Evolutionary conservation across 23 red algal genomes (phyloP).

Genomic region (Gracilariopsis chorda): DNA sequence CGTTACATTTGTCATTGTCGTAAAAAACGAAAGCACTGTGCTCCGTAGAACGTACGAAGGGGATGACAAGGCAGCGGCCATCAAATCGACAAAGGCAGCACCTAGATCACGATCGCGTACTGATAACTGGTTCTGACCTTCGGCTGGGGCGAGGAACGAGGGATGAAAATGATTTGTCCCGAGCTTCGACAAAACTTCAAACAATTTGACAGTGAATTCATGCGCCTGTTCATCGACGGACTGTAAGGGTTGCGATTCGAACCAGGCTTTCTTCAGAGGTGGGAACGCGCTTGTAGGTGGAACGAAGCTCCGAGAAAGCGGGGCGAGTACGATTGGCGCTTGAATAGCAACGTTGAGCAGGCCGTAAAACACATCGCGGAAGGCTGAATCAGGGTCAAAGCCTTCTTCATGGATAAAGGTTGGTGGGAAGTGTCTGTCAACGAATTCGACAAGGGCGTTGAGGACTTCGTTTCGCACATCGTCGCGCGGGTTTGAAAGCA

Average conservation of each 20-base stretch:
- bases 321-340: neutral
- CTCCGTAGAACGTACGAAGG: slow-evolving; percentile 29
- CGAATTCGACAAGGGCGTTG: neutral
- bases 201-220: slow-evolving; percentile 47
- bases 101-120: neutral
- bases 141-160: neutral
- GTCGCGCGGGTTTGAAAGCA: neutral
- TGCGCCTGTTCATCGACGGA: slow-evolving; percentile 7
- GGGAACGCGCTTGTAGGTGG: slow-evolving; percentile 17
- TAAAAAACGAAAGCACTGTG: slow-evolving; percentile 35
- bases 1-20: neutral
- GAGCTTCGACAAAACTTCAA: slow-evolving; percentile 37
- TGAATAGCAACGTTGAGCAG: neutral
- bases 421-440: neutral
- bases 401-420: neutral
- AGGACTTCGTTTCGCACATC: slow-evolving; percentile 19
- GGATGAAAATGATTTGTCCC: slow-evolving; percentile 31
- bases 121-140: neutral
- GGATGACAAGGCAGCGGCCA: neutral
- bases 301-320: slow-evolving; percentile 5
- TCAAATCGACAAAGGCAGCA: slow-evolving; percentile 38
- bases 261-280: neutral
- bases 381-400: neutral
- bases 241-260: neutral
- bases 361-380: slow-evolving; percentile 20